phyloP scores from a whole-genome alignment of 2,329 filamentous ascomycete species.

The Aspergillus japonicus region DNA sequence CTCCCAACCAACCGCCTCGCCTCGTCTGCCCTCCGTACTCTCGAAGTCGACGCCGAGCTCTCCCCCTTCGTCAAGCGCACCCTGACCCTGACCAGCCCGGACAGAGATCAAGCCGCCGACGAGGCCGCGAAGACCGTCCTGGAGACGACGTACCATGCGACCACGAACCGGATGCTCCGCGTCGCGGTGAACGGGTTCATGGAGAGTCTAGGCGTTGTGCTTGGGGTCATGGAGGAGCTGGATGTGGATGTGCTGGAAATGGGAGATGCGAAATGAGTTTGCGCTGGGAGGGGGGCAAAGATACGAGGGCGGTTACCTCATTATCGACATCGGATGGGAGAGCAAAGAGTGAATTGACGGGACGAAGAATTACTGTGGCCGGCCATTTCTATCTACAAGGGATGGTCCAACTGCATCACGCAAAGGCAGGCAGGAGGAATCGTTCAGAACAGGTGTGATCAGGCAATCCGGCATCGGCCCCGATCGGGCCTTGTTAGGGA shows the following conservation, averaged over 20 bases:
- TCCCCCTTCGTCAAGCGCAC: slow-evolving; percentile 76
- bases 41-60: slow-evolving; percentile 84
- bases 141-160: slow-evolving; percentile 75
- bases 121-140: slow-evolving; percentile 55
- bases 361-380: background rate
- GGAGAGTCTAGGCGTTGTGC: slow-evolving; percentile 78
- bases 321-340: background rate
- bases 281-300: too few relatives aligned
- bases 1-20: slow-evolving; percentile 80
- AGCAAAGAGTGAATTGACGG: background rate
- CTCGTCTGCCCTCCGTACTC: slow-evolving; percentile 68
- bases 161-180: slow-evolving; percentile 93
- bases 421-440: background rate
- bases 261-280: slow-evolving; percentile 27
- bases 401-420: background rate
- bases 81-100: slow-evolving; percentile 57
- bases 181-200: slow-evolving; percentile 97
- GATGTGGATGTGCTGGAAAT: slow-evolving; percentile 74
- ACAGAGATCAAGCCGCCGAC: slow-evolving; percentile 22
- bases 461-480: background rate
- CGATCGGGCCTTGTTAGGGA: background rate
- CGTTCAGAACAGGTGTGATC: background rate
- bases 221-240: slow-evolving; percentile 87
- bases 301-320: background rate
- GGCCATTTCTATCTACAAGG: background rate